Evolutionary conservation across 2,329 filamentous ascomycete genomes (phyloP), one percentile per base, ranked within the genome.

Genomic region (Podosphaera leucotricha): DNA sequence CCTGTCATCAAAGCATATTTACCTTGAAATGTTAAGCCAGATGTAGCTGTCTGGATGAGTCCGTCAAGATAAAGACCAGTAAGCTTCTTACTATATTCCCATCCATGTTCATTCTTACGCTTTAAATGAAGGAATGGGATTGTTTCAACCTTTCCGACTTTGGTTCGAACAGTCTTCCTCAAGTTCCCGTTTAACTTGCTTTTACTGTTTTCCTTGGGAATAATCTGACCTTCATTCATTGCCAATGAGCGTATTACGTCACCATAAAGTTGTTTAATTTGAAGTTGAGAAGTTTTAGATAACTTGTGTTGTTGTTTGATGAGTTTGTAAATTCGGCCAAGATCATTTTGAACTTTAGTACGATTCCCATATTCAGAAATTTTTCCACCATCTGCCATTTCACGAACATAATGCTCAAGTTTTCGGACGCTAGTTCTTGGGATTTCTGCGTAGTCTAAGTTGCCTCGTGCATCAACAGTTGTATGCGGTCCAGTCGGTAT

Each of bases 71-170:
- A 98, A 53, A 86, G 64, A 46, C 83, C 81, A 20, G 90, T 95
- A 46, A 98, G 73, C 67, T 92, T 94, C 72, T 95, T 98, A 75
- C 84, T 95, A 68, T 95, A 98, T 58, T 95, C 86, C 90, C 90
- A 98, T 48, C 87, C 87, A 57, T 93, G 80, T 49, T 86, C 75
- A 44, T 82, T 77, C 64, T 92, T 92, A 62, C 84, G 81, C 73
- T 94, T 94, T 46, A 98, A 68, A 61, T 98, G 90, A 44, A 98
- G 66, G 75, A 98, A 98, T 28, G 90, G 90, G 53, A 98, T 92
- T 16, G 90, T 93, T 66, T 95, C 87, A 46, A 92, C 77, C 68
- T 93, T 94, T 61, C 85, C 85, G 46, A 68, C 63, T 68, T 90
- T 92, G 47, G 69, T 70, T 46, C 52, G 65, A 46, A 60, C 58